Evolutionary conservation across 176 grass and related monocot species (phyloP).

Genomic region (Triticum monococcum): DNA sequence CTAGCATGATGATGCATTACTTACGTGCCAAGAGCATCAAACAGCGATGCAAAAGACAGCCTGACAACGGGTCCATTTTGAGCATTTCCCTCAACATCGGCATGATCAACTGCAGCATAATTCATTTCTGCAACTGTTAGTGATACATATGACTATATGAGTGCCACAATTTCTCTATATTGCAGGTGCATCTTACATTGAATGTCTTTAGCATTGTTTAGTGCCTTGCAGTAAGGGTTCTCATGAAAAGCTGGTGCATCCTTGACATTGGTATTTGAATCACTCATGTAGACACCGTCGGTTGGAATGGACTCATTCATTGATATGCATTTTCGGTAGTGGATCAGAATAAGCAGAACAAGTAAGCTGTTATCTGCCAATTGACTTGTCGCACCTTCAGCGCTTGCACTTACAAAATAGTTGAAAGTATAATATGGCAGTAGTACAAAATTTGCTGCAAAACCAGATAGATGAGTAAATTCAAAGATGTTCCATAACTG

Average conservation of each 20-base stretch:
- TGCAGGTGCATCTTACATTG: conserved; percentile 64
- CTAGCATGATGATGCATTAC: conserved; percentile 15
- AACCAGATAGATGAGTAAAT: conserved; percentile 23
- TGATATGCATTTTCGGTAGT: conserved; percentile 82
- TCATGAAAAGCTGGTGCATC: conserved; percentile 74
- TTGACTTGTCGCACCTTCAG: conserved; percentile 66
- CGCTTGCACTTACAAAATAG: conserved; percentile 70
- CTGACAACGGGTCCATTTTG: conserved; percentile 80
- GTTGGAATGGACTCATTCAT: conserved; percentile 49
- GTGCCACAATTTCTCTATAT: conserved; percentile 3
- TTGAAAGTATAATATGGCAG: conserved; percentile 95
- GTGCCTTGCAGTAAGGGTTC: conserved; percentile 87
- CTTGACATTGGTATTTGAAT: conserved; percentile 50
- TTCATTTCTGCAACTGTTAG: conserved; percentile 28
- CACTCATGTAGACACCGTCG: conserved; percentile 38
- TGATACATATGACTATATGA: conserved; percentile 8
- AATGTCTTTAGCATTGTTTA: conserved; percentile 81
- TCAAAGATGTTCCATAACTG: conserved; percentile 1
- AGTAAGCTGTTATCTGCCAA: conserved; percentile 85
- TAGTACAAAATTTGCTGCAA: conserved; percentile 93
- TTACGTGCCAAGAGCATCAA: conserved; percentile 87
- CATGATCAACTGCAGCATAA: conserved; percentile 79
- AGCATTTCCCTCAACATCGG: conserved; percentile 91
- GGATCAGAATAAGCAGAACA: conserved; percentile 83
- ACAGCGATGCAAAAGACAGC: conserved; percentile 86